A percentile compares a stretch with the other conserved stretches of the same genome.
Evolutionary conservation across 2,329 filamentous ascomycete species (phyloP).

Genomic region (Furcasterigmium furcatum): DNA sequence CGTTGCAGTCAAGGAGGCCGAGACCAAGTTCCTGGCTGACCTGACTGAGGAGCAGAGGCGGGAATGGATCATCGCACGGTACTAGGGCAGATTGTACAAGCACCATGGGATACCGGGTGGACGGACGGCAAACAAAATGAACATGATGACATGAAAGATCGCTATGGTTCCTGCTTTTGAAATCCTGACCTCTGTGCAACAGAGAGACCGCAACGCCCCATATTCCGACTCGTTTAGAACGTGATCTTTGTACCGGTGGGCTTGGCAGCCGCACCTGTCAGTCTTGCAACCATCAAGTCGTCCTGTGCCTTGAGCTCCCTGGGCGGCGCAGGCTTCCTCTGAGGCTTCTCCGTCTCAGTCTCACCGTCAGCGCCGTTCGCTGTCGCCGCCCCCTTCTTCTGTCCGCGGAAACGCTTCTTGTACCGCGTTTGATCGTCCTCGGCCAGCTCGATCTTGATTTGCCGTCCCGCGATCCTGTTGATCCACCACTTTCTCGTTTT

Average conservation of each 20-base stretch:
- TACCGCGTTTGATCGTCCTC: slow-evolving; percentile 88
- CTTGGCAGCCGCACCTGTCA: slow-evolving; percentile 78
- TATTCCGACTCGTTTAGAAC: no score
- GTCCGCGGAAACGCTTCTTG: slow-evolving; percentile 78
- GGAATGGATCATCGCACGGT: slow-evolving; percentile 64
- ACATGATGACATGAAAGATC: slow-evolving; percentile 25
- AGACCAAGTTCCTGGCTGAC: slow-evolving; percentile 45
- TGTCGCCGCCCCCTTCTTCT: slow-evolving; percentile 30
- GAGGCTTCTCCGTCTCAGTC: neutral
- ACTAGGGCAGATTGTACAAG: slow-evolving; percentile 42
- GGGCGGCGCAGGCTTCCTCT: slow-evolving; percentile 30
- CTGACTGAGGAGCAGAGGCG: slow-evolving; percentile 47
- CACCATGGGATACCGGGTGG: neutral
- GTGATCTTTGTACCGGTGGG: slow-evolving; percentile 76
- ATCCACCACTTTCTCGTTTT: slow-evolving; percentile 77
- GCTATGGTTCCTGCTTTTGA: slow-evolving; percentile 16
- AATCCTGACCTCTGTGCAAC: no score
- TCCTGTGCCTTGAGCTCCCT: slow-evolving; percentile 38
- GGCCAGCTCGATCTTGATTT: slow-evolving; percentile 85
- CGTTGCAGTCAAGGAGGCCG: slow-evolving; percentile 53
- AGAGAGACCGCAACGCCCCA: no score
- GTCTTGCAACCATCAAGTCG: slow-evolving; percentile 53
- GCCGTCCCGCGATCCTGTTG: slow-evolving; percentile 75
- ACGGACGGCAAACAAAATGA: neutral
- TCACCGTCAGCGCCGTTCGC: slow-evolving; percentile 15